Evolutionary conservation across 2,329 filamentous ascomycete species (phyloP), one percentile per base, ranked within the genome.

Genomic region (Passalora sequoiae): DNA sequence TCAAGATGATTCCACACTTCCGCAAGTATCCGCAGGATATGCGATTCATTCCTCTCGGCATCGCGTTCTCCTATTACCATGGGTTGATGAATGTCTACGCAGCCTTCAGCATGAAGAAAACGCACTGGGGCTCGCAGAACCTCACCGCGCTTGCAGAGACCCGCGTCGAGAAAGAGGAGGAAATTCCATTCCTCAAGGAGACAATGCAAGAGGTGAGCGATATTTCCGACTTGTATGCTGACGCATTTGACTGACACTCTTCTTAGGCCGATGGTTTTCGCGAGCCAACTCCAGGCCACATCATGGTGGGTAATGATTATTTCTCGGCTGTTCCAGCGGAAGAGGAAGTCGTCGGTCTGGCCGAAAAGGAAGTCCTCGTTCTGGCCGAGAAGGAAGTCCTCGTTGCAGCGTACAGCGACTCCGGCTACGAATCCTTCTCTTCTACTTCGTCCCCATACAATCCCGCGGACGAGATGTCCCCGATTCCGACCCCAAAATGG

Each of bases 1-100:
- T 80, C 51, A 83, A 83, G 66, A 62, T 78, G 10, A 59, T 73
- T 1, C 69, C 73, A 0, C 73, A 81, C 55, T 74, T 80, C 48
- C 41, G 54, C 3, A 67, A 67, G 0, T 48, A 81, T 48, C 78
- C 78, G 0, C 44, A 55, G 1, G 79, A 84, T 55, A 47, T 78
- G 2, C 38, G 64, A 0, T 70, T 75, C 43, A 62, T 82, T 1
- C 70, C 73, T 0, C 63, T 57, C 0, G 73, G 75, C 32, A 55
- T 81, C 10, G 7, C 67, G 0, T 84, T 82, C 55, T 74, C 67
- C 1, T 84, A 81, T 52, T 60, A 67, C 27, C 79, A 83, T 57
- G 72, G 72, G 19, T 55, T 77, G 1, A 68, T 83, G 51, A 83
- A 81, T 63, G 20, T 80, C 0, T 76, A 70, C 54, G 76, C 76